Percentiles rank a stretch among this genome's conserved stretches.
phyloP scores from a whole-genome alignment of 768 basidiomycete genomes.

The Mycena indigotica region DNA sequence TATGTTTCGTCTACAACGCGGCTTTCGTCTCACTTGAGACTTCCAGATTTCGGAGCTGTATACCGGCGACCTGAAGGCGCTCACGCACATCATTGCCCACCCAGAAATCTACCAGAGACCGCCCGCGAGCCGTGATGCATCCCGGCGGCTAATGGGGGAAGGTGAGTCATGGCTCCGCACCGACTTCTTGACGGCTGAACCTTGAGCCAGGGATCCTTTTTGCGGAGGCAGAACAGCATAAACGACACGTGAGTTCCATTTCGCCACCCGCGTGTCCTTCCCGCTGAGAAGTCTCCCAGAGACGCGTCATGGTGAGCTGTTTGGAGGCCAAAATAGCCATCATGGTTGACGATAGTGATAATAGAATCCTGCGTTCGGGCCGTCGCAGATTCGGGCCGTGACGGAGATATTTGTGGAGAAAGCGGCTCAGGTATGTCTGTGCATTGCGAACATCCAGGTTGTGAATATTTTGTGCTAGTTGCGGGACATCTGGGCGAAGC shows the following conservation, averaged over 20 bases:
- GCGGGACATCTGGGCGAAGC: neutral
- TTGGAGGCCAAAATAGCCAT: neutral
- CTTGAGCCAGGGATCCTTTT: constrained; percentile 34
- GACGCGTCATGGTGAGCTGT: constrained; percentile 5
- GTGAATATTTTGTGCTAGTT: neutral
- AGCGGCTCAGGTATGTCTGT: neutral
- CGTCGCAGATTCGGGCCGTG: neutral
- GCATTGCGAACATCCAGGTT: neutral
- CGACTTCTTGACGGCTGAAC: neutral
- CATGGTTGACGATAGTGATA: too few relatives aligned
- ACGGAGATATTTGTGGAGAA: neutral
- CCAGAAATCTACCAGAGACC: constrained; percentile 42
- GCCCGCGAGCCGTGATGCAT: neutral
- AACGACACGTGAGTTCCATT: constrained; percentile 37
- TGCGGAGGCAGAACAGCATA: constrained; percentile 40
- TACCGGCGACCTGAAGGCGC: constrained; percentile 48
- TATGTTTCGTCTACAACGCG: constrained; percentile 15
- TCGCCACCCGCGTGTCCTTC: neutral
- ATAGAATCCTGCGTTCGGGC: neutral
- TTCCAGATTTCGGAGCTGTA: constrained; percentile 37
- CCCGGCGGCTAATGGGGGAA: neutral
- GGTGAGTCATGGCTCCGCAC: neutral
- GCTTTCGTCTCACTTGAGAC: neutral
- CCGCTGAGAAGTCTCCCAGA: neutral
- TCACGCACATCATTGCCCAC: constrained; percentile 50